Base-by-base conservation (phyloP, 495 filamentous ascomycete species). In the Acidomyces sp. region DNA sequence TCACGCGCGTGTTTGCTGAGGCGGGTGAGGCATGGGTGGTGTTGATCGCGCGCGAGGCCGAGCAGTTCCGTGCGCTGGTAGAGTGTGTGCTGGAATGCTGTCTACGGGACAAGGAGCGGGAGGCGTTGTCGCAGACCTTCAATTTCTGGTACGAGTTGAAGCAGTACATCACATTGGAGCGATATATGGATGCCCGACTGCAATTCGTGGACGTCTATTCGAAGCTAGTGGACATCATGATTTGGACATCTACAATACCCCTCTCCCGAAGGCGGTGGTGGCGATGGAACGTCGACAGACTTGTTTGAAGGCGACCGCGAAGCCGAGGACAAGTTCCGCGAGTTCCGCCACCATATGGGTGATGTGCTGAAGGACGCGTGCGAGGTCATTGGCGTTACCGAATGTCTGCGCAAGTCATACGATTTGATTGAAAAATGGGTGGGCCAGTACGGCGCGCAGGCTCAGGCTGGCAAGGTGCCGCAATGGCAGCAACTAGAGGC, bases 131-230 rank as follows among this genome's bases (percentile, higher is more conserved):
- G 20, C 72, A 87, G 43, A 99, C 90, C 0, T 96, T 96, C 60
- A 74, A 76, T 37, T 96, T 96, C 64, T 99, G 90, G 90, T 96
- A 92, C 59, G 90, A 99, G 58, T 65, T 99, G 39, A 99, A 99
- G 65, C 85, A 93, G 62, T 94, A 93, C 54, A 67, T 96, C 23
- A 82, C 84, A 5, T 61, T 96, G 24, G 87, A 94, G 5, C 78
- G 77, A 43, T 96, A 93, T 54, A 78, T 77, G n/a, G 70, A 85
- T 41, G 80, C 87, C 12, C 73, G 87, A 21, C 52, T 80, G 38
- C 67, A 77, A 40, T 80, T 78, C 47, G 66, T 78, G 23, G 81
- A 86, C 43, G 66, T 93, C 33, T 96, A 82, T 60, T 78, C 82
- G 4, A 74, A 80, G 55, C 65, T 99, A 22, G 87, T 96, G 33